Base-by-base conservation (phyloP, 441 rosid species). In the Manihot esculenta region DNA sequence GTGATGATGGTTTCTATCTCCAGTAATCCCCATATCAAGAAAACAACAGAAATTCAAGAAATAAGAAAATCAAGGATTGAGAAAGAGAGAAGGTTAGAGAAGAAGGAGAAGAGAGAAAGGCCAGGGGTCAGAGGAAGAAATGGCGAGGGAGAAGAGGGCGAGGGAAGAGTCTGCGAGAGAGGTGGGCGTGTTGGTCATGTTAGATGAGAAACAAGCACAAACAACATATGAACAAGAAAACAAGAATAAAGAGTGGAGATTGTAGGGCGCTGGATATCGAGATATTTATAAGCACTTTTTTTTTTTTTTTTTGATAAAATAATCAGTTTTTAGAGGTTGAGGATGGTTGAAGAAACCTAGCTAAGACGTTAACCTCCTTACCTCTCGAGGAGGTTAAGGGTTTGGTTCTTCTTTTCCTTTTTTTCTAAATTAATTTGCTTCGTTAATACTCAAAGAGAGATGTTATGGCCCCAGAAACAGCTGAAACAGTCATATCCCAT, bases 41-140 rank as follows among this genome's bases (percentile, higher is more conserved):
- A 38, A 21, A 26, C 7, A 33, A 23, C 5, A 6, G 1, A 45
- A 51, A 61, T 41, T 10, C 33, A 47, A 18, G 23, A 48, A 61
- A 14, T 2, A 23, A 54, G 23, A 11, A 54, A 55, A 20, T 6
- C 0, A 53, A 24, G 0, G 10, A 5, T 21, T 21, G 0, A 20
- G 24, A 70, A 35, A 57, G 59, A 14, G 9, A 21, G 8, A 18
- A 41, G 1, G 83, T 7, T 10, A 24, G 78, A 74, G 69, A 21
- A 24, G 6, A 24, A n/a, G 6, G 69, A 83, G 79, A 69, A 64
- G 26, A 77, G 89, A 81, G 68, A 93, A 91, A 54, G 96, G 93
- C 96, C 97, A 89, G 15, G 94, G 92, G 49, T 91, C 94, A 21
- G 96, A 85, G 84, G 93, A 64, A 63, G 97, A 91, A 45, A 94